Base-by-base conservation (phyloP, 306 rosid species). In the Pyrus bretschneideri region DNA sequence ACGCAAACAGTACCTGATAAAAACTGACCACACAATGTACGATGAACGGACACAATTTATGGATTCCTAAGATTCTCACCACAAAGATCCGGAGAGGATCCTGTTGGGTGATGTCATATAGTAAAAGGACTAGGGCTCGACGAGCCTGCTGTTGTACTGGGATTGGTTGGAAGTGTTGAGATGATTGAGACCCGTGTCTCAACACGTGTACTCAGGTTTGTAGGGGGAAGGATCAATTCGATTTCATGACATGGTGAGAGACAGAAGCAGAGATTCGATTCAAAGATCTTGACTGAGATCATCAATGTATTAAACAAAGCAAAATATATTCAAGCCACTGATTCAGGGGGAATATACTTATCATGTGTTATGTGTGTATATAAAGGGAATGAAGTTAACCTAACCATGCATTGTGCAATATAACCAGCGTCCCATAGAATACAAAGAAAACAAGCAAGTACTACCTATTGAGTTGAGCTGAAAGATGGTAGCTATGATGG, bases 191-290 rank as follows among this genome's bases (percentile, higher is more conserved):
- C 81, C 73, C 44, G 40, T 46, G 49, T 40, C 67, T 27, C 54
- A 42, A 80, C 84, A 60, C 76, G 33, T 54, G 75, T 61, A 73
- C 59, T 44, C 35, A 27, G 29, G 46, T 76, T 72, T 52, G 46
- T 35, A 63, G 72, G 31, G 8, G 38, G 52, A 55, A 70, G 58
- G 44, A 67, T 57, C 74, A 25, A 58, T 49, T 66, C 79, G 79
- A 81, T 58, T 49, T 55, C 73, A 77, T 67, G 51, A 49, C 14
- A 77, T 57, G 73, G 30, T 0, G 61, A 45, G 14, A 46, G 73
- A 71, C 73, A 35, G 82, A 73, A 69, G 67, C 46, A 58, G 25
- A 78, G 80, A 67, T 80, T 82, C 59, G 72, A 81, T 84, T 69
- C 78, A 74, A 76, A 76, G 77, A 76, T 65, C 21, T 76, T 55